Conservation (phyloP, 2,329 filamentous ascomycete species). For the Fusarium incarnatum region DNA sequence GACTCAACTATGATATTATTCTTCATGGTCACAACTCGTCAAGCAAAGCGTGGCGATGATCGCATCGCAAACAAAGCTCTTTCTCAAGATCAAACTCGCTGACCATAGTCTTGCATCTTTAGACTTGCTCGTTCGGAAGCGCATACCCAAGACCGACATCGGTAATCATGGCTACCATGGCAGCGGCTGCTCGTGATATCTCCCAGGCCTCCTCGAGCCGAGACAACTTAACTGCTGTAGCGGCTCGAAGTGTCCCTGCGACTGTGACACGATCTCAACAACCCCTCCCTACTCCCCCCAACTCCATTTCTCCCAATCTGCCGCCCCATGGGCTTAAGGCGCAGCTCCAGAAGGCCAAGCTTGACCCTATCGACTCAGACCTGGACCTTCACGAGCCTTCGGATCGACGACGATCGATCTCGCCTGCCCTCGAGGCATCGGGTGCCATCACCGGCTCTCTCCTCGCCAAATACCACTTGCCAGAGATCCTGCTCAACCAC, state of each 20-base stretch:
- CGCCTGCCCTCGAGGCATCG: constrained; percentile 73
- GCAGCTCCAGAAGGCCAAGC: constrained; percentile 69
- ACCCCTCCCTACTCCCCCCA: constrained; percentile 88
- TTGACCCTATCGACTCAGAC: constrained; percentile 83
- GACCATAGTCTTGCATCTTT: constrained; percentile 28
- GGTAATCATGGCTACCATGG: constrained; percentile 72
- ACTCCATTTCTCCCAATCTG: constrained; percentile 91
- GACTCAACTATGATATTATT: constrained; percentile 41
- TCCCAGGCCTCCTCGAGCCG: constrained; percentile 69
- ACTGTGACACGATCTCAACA: constrained; percentile 69
- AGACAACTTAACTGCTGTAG: constrained; percentile 81
- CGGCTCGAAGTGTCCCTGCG: constrained; percentile 71
- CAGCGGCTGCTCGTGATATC: constrained; percentile 76
- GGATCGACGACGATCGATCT: constrained; percentile 53
- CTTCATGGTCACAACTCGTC: constrained; percentile 20
- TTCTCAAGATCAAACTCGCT: constrained; percentile 23
- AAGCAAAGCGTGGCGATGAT: constrained; percentile 2
- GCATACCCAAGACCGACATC: constrained; percentile 49
- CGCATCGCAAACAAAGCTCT: constrained; percentile 22
- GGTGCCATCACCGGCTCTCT: constrained; percentile 87
- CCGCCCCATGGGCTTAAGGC: constrained; percentile 83
- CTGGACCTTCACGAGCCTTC: constrained; percentile 80
- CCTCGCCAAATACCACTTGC: constrained; percentile 89
- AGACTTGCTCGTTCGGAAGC: constrained; percentile 63
- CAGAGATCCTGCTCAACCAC: constrained; percentile 88